phyloP scores from a whole-genome alignment of 106 monocot genomes.

The Acanthochlamys bracteata region DNA sequence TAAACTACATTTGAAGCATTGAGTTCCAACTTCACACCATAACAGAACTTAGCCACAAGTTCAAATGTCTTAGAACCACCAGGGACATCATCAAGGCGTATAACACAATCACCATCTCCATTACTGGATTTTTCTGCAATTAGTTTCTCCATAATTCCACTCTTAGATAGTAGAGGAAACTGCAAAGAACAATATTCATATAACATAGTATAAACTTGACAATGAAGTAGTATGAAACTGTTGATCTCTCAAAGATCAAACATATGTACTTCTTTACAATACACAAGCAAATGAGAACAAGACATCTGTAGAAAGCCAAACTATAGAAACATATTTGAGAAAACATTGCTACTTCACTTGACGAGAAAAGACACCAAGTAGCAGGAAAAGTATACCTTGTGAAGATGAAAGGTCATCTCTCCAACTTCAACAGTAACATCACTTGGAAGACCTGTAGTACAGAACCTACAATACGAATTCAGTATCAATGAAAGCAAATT shows the following conservation, averaged over 20 bases:
- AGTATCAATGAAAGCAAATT: not conserved
- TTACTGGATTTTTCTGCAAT: conserved; percentile 1
- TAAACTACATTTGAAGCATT: conserved; percentile 7
- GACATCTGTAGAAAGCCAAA: not conserved
- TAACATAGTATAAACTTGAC: not conserved
- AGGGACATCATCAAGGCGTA: conserved; percentile 7
- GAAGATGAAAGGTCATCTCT: conserved; percentile 15
- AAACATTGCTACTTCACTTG: not conserved
- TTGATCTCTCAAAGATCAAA: not conserved
- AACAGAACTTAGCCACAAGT: conserved; percentile 9
- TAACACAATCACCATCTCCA: conserved; percentile 5
- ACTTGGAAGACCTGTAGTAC: conserved; percentile 9
- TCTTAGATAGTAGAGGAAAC: conserved; percentile 10
- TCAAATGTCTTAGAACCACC: conserved; percentile 7
- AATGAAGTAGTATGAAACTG: not conserved
- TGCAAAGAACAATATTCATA: not conserved
- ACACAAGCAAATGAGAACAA: not conserved
- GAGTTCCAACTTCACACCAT: conserved; percentile 10
- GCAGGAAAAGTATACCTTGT: conserved; percentile 7
- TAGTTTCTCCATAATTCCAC: conserved; percentile 5
- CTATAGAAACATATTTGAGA: not conserved
- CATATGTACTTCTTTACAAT: not conserved
- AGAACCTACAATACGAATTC: conserved; percentile 3
- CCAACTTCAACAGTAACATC: conserved; percentile 16
- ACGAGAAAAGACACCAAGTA: not conserved